These are phyloP conservation scores for Neopestalotiopsis rosae DNA, from an alignment of 2,329 filamentous ascomycete species.

Conservation along the genomic window DNA sequence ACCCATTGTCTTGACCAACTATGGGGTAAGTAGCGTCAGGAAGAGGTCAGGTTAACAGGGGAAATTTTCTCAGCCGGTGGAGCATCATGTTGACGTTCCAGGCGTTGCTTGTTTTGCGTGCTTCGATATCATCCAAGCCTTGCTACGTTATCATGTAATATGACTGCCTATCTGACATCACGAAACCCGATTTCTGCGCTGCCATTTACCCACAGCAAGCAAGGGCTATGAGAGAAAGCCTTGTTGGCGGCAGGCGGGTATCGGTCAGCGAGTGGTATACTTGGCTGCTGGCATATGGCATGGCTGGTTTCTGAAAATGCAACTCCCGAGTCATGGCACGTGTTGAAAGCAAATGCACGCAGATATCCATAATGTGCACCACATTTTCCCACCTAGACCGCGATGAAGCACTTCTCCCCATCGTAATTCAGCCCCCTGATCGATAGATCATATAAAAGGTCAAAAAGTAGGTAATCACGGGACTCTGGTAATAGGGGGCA, in stretches of 20 bases:
- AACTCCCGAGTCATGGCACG: background rate
- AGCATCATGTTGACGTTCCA: background rate
- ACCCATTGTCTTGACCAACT: background rate
- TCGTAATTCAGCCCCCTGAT: background rate
- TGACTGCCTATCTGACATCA: conserved; percentile 8
- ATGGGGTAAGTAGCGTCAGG: conserved; percentile 3
- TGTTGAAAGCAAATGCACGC: background rate
- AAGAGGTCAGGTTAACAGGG: conserved; percentile 6
- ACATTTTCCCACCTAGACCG: background rate
- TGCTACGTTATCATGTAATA: conserved; percentile 16
- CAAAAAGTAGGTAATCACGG: background rate
- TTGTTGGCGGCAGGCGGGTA: background rate
- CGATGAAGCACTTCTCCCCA: background rate
- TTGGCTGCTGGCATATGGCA: background rate
- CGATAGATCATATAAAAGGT: background rate
- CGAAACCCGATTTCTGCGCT: conserved; percentile 5
- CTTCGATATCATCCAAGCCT: background rate
- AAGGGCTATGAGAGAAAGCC: background rate
- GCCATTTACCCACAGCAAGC: background rate
- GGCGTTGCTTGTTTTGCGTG: conserved; percentile 7
- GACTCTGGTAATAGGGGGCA: background rate
- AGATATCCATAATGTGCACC: background rate
- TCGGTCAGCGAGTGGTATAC: background rate
- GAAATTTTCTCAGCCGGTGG: conserved; percentile 13
- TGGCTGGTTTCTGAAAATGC: background rate